Percentiles rank a stretch among this genome's conserved stretches.
Evolutionary conservation across 2,329 filamentous ascomycete species (phyloP).

Genomic region (Fusarium nematophilum): DNA sequence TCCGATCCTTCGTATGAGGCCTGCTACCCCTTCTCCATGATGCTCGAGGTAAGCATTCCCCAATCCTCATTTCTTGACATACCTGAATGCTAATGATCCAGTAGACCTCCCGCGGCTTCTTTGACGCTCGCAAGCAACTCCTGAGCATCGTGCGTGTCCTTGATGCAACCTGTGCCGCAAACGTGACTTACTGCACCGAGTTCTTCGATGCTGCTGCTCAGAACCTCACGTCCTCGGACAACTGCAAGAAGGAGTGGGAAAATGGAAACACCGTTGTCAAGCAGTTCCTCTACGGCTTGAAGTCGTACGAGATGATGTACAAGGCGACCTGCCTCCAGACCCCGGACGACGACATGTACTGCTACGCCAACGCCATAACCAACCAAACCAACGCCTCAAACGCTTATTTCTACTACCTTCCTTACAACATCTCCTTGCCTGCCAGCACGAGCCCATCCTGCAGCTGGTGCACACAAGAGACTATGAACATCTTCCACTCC

Average conservation of each 20-base stretch:
- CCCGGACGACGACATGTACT: conserved; percentile 74
- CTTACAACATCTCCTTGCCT: conserved; percentile 79
- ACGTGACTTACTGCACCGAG: conserved; percentile 72
- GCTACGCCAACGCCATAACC: conserved; percentile 85
- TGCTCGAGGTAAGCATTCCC: conserved; percentile 74
- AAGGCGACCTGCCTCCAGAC: conserved; percentile 83
- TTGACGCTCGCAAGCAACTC: conserved; percentile 78
- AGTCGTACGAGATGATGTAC: conserved; percentile 82
- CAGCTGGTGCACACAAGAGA: conserved; percentile 78
- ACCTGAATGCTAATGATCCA: conserved; percentile 8
- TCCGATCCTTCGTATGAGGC: conserved; percentile 72
- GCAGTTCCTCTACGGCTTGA: conserved; percentile 79
- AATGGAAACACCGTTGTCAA: conserved; percentile 75
- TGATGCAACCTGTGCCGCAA: conserved; percentile 79
- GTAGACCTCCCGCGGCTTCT: conserved; percentile 86
- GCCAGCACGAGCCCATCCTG: conserved; percentile 77
- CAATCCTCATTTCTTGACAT: not conserved
- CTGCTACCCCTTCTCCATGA: conserved; percentile 86
- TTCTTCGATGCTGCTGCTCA: conserved; percentile 74
- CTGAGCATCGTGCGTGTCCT: conserved; percentile 80
- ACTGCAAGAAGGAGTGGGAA: conserved; percentile 79
- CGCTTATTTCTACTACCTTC: conserved; percentile 86
- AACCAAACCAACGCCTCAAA: conserved; percentile 78
- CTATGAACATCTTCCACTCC: conserved; percentile 82
- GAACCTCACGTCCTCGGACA: conserved; percentile 69